Evolutionary conservation across 352 stramenopile species (phyloP).

Genomic region (Aphanomyces stellatus): DNA sequence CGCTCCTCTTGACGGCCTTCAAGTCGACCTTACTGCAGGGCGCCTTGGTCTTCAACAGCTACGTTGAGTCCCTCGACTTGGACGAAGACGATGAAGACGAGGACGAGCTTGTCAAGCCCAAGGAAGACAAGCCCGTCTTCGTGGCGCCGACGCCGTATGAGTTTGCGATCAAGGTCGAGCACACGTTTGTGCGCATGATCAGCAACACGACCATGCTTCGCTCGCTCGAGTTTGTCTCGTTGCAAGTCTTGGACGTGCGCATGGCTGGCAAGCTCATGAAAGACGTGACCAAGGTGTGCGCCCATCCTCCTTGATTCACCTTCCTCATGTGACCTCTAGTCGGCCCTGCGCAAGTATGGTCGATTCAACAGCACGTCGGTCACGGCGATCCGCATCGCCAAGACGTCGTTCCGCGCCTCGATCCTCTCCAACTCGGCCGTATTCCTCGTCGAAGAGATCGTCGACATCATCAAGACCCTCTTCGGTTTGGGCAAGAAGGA

Average conservation of each 20-base stretch:
- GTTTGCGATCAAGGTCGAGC: slow-evolving; percentile 42
- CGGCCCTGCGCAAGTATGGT: slow-evolving; percentile 62
- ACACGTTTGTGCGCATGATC: slow-evolving; percentile 66
- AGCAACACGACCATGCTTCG: slow-evolving; percentile 75
- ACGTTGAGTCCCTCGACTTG: slow-evolving; percentile 63
- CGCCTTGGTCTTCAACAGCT: slow-evolving; percentile 66
- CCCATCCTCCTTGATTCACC: background rate
- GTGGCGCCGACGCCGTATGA: slow-evolving; percentile 41
- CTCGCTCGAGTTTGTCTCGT: slow-evolving; percentile 56
- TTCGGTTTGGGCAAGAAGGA: slow-evolving; percentile 31
- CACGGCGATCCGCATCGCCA: slow-evolving; percentile 51
- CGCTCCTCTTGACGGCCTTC: slow-evolving; percentile 56
- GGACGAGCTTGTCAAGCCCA: slow-evolving; percentile 28
- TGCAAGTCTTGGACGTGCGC: slow-evolving; percentile 42
- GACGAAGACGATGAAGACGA: slow-evolving; percentile 43
- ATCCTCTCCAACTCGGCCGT: slow-evolving; percentile 66
- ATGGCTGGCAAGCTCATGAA: slow-evolving; percentile 76
- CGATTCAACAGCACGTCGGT: slow-evolving; percentile 49
- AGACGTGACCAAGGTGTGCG: slow-evolving; percentile 29
- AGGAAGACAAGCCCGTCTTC: slow-evolving; percentile 43
- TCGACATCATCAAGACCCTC: slow-evolving; percentile 21
- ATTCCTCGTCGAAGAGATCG: slow-evolving; percentile 79
- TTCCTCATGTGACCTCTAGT: slow-evolving; percentile 19
- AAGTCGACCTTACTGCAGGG: slow-evolving; percentile 57
- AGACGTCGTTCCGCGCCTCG: slow-evolving; percentile 70